These are phyloP conservation scores for Didymella pomorum DNA, from an alignment of 2,329 filamentous ascomycete genomes.

Conservation along the genomic window DNA sequence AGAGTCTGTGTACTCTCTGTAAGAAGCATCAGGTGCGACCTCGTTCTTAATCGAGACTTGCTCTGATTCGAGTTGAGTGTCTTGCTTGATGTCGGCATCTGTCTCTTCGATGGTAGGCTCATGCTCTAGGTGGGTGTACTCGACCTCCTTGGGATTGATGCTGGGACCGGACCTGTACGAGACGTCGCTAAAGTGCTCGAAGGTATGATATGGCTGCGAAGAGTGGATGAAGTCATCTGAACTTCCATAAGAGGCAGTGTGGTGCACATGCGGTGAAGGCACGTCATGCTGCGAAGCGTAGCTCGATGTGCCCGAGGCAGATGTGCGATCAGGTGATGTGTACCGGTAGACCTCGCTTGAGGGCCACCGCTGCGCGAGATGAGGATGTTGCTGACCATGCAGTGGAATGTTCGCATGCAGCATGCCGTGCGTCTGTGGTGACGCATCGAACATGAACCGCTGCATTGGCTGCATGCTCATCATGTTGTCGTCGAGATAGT, in stretches of 20 bases:
- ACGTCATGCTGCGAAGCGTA: slow-evolving; percentile 43
- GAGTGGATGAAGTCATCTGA: slow-evolving; percentile 30
- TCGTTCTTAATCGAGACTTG: slow-evolving; percentile 29
- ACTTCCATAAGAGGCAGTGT: slow-evolving; percentile 29
- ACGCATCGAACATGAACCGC: slow-evolving; percentile 45
- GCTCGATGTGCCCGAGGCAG: slow-evolving; percentile 43
- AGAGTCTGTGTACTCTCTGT: slow-evolving; percentile 37
- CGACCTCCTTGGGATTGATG: slow-evolving; percentile 44
- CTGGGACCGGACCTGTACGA: slow-evolving; percentile 28
- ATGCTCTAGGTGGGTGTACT: slow-evolving; percentile 40
- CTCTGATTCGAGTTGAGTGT: slow-evolving; percentile 25
- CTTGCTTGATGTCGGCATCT: slow-evolving; percentile 37
- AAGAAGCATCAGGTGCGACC: slow-evolving; percentile 12
- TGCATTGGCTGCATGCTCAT: slow-evolving; percentile 44
- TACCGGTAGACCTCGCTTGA: slow-evolving; percentile 33
- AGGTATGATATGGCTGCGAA: slow-evolving; percentile 29
- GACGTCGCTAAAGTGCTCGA: slow-evolving; percentile 27
- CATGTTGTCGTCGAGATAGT: slow-evolving; percentile 28
- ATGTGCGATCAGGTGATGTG: slow-evolving; percentile 47
- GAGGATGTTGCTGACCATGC: slow-evolving; percentile 25
- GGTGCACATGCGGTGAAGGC: slow-evolving; percentile 34
- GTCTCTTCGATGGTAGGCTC: slow-evolving; percentile 39
- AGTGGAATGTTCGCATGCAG: slow-evolving; percentile 40
- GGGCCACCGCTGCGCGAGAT: slow-evolving; percentile 37
- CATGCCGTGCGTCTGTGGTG: slow-evolving; percentile 37